A percentile compares a stretch with the other conserved stretches of the same genome.
Conservation (phyloP, 2,329 filamentous ascomycete genomes). For the Pseudohalonectria lignicola region DNA sequence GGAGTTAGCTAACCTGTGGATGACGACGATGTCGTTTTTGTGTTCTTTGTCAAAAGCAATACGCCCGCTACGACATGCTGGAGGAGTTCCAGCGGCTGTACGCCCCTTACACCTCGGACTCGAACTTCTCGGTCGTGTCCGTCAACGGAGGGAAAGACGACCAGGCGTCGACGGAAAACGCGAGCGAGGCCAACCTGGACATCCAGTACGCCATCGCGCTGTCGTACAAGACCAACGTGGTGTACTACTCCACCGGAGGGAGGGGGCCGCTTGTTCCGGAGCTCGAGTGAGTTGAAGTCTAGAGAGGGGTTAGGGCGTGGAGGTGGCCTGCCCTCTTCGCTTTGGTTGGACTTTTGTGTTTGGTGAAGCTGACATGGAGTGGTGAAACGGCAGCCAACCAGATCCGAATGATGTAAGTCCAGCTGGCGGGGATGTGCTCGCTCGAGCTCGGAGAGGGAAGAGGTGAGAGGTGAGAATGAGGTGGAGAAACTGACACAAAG, state of each 20-base stretch:
- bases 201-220: conserved; percentile 34
- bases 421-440: no score
- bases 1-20: conserved; percentile 44
- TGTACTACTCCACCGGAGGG: conserved; percentile 32
- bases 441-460: no score
- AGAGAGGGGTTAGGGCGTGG: no score
- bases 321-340: no score
- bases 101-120: conserved; percentile 4
- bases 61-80: conserved; percentile 30
- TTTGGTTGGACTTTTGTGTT: no score
- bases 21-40: no score
- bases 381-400: conserved; percentile 23
- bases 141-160: conserved; percentile 33
- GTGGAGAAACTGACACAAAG: no score
- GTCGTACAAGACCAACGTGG: conserved; percentile 29
- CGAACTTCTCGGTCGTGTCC: conserved; percentile 22
- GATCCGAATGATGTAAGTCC: conserved; percentile 16
- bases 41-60: no score
- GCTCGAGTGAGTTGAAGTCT: conserved; percentile 9
- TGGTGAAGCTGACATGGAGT: no score
- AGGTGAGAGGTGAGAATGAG: no score
- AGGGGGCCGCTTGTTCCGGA: conserved; percentile 17
- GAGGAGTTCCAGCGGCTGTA: conserved; percentile 16
- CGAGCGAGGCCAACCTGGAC: conserved; percentile 32
- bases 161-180: conserved; percentile 21